Conservation (phyloP, 768 basidiomycete genomes). For the Suillus tomentosus region DNA sequence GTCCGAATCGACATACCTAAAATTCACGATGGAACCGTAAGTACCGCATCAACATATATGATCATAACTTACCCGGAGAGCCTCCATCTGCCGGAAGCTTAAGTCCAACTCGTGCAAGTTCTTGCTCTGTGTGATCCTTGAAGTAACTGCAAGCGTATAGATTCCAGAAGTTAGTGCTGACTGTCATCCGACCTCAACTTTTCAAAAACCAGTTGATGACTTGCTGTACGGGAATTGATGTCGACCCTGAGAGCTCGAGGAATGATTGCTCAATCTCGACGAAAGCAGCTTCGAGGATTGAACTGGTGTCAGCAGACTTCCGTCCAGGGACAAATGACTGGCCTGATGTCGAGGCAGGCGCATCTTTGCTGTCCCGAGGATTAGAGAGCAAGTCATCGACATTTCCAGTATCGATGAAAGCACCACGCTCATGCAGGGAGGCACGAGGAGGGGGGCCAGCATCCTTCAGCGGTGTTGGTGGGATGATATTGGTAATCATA, state of each 20-base stretch:
- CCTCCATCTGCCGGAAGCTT: background rate
- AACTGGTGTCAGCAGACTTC: background rate
- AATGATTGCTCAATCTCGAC: background rate
- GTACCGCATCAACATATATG: background rate
- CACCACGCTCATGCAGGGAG: background rate
- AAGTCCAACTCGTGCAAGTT: background rate
- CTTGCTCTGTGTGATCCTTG: conserved; percentile 12
- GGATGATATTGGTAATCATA: background rate
- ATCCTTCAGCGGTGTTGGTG: conserved; percentile 1
- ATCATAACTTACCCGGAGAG: conserved; percentile 2
- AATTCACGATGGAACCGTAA: too few species aligned
- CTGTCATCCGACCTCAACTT: background rate
- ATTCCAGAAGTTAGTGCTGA: conserved; percentile 8
- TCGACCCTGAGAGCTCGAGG: conserved; percentile 1
- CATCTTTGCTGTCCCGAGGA: background rate
- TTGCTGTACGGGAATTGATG: conserved; percentile 11
- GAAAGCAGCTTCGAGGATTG: background rate
- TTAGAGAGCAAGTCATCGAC: background rate
- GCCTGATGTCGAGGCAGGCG: background rate
- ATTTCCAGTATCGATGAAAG: background rate
- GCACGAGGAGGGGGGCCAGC: background rate
- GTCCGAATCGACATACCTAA: too few species aligned
- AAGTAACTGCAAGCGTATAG: conserved; percentile 1
- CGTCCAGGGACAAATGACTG: background rate
- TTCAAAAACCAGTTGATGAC: conserved; percentile 15